phyloP scores from a whole-genome alignment of 2,329 filamentous ascomycete genomes.

The Scleromitrula shiraiana region DNA sequence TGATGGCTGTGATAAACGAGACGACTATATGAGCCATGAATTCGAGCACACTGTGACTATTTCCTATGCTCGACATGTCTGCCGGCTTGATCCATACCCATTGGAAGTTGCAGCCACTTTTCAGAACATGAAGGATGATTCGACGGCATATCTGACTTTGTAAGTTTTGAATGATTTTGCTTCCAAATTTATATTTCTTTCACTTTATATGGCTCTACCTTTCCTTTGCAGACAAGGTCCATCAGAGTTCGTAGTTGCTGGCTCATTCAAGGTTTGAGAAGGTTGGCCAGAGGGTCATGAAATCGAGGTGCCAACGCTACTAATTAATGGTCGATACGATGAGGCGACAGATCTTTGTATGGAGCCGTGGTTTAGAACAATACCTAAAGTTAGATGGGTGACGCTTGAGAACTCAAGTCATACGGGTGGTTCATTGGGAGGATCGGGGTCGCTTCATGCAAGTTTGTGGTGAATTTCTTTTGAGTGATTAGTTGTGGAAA shows the following conservation, averaged over 20 bases:
- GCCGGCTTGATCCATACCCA: constrained; percentile 14
- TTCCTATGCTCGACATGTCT: constrained; percentile 17
- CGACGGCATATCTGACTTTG: constrained; percentile 27
- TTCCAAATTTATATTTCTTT: background rate
- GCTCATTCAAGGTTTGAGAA: constrained; percentile 34
- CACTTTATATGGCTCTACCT: background rate
- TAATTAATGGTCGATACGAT: constrained; percentile 37
- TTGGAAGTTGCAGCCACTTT: constrained; percentile 12
- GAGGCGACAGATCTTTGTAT: constrained; percentile 26
- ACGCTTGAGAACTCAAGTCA: constrained; percentile 23
- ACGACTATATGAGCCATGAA: constrained; percentile 14
- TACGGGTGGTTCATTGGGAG: constrained; percentile 32
- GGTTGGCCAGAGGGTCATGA: constrained; percentile 30
- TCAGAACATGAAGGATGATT: constrained; percentile 13
- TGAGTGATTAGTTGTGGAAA: background rate
- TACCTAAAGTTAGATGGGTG: constrained; percentile 35
- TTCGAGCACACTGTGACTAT: constrained; percentile 16
- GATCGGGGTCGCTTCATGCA: constrained; percentile 31
- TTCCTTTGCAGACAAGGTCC: constrained; percentile 29
- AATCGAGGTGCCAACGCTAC: constrained; percentile 33
- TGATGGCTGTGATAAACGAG: constrained; percentile 15
- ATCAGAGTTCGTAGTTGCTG: constrained; percentile 33
- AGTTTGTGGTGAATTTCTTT: constrained; percentile 29
- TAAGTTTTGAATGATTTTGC: constrained; percentile 6
- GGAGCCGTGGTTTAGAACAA: constrained; percentile 31